Evolutionary conservation across 1,284 basidiomycete species (phyloP).

Genomic region (Cystodermella granulosa): DNA sequence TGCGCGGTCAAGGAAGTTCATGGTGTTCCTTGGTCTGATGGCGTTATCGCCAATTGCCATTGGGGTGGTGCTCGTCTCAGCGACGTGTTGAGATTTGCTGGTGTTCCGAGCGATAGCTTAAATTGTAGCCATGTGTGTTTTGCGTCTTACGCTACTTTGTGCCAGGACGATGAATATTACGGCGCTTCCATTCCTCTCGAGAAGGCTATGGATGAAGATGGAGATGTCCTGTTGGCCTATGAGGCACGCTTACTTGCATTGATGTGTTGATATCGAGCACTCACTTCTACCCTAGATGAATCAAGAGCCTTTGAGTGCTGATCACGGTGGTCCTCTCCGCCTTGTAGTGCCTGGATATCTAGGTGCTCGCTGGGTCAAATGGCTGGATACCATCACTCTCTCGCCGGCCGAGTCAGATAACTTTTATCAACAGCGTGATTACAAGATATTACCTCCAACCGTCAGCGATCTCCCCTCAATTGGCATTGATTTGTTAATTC

Average conservation of each 20-base stretch:
- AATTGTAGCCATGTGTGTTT: slow-evolving; percentile 53
- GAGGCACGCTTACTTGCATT: slow-evolving; percentile 40
- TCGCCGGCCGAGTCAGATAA: slow-evolving; percentile 55
- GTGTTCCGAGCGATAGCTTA: slow-evolving; percentile 34
- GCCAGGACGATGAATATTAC: slow-evolving; percentile 58
- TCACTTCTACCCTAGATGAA: slow-evolving; percentile 54
- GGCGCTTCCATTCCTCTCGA: slow-evolving; percentile 56
- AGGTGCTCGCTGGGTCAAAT: slow-evolving; percentile 76
- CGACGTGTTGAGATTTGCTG: slow-evolving; percentile 48
- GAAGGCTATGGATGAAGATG: slow-evolving; percentile 45
- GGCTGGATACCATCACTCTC: slow-evolving; percentile 60
- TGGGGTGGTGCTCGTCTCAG: slow-evolving; percentile 58
- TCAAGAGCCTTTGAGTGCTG: slow-evolving; percentile 51
- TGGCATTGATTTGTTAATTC: neutral
- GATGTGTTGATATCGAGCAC: neutral
- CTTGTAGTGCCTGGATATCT: slow-evolving; percentile 65
- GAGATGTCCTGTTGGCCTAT: slow-evolving; percentile 58
- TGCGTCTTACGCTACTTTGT: slow-evolving; percentile 55
- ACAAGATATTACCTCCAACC: slow-evolving; percentile 58
- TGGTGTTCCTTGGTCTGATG: slow-evolving; percentile 58
- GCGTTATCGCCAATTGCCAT: slow-evolving; percentile 56
- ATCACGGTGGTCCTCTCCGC: slow-evolving; percentile 68
- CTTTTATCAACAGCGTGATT: slow-evolving; percentile 65
- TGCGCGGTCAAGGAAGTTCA: slow-evolving; percentile 50
- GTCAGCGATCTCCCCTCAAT: slow-evolving; percentile 26